These are phyloP conservation scores for Quercus berberidifolia DNA, from an alignment of 306 rosid genomes.

Conservation along the genomic window DNA sequence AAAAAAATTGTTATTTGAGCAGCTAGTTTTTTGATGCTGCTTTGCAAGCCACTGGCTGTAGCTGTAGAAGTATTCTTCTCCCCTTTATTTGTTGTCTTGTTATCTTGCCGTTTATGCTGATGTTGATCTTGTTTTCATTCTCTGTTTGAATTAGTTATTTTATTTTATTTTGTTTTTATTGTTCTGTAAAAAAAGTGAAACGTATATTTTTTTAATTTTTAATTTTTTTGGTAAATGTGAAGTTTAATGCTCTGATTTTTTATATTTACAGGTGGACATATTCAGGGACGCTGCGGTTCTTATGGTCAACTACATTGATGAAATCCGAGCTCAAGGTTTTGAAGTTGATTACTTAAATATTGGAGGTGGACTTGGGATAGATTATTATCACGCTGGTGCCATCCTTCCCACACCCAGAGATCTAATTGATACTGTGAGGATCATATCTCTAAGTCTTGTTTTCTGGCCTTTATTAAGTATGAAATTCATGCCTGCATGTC, in stretches of 20 bases:
- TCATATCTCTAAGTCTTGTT: conserved; percentile 3
- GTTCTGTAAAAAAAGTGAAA: background rate
- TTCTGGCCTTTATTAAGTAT: background rate
- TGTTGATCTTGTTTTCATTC: background rate
- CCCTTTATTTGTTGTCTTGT: background rate
- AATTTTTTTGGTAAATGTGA: background rate
- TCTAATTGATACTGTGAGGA: conserved; percentile 80
- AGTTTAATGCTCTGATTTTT: background rate
- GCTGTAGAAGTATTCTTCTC: background rate
- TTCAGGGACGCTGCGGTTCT: conserved; percentile 85
- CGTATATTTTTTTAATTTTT: background rate
- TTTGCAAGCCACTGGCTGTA: background rate
- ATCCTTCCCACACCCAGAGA: conserved; percentile 85
- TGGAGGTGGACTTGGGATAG: conserved; percentile 97
- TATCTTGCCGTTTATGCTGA: background rate
- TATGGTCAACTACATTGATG: conserved; percentile 85
- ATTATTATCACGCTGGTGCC: conserved; percentile 81
- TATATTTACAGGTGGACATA: conserved; percentile 71
- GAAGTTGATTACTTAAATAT: conserved; percentile 81
- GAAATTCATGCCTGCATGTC: background rate
- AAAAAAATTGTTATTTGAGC: background rate
- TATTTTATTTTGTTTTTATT: background rate
- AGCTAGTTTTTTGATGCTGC: background rate
- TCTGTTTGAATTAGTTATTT: background rate
- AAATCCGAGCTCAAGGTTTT: conserved; percentile 88